These are phyloP conservation scores for Nannochloris sp. DNA, from an alignment of 139 green algal species.

Conservation along the genomic window DNA sequence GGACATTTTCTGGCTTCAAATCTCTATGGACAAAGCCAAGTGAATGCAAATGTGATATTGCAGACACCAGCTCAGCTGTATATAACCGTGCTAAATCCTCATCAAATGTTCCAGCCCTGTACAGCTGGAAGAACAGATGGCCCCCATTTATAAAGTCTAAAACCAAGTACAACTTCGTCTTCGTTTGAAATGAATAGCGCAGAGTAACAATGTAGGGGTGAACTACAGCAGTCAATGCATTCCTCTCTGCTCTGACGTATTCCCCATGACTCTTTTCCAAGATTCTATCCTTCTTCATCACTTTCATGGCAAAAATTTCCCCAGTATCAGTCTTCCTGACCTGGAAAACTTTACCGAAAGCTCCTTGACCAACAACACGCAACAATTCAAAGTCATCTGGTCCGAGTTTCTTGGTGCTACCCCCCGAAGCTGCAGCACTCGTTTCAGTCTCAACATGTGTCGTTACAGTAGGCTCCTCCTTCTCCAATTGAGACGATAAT, in stretches of 20 bases:
- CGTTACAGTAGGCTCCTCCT: not conserved
- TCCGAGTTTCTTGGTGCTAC: slow-evolving; percentile 26
- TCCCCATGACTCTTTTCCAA: slow-evolving; percentile 81
- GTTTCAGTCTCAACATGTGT: slow-evolving; percentile 10
- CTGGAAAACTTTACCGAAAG: slow-evolving; percentile 92
- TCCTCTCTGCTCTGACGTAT: slow-evolving; percentile 83
- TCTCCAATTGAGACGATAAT: not conserved
- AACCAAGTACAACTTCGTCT: slow-evolving; percentile 93
- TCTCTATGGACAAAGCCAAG: slow-evolving; percentile 73
- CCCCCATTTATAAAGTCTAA: slow-evolving; percentile 98
- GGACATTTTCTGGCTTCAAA: slow-evolving; percentile 85
- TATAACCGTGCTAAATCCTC: slow-evolving; percentile 87
- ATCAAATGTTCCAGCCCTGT: slow-evolving; percentile 76
- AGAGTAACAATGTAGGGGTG: slow-evolving; percentile 97
- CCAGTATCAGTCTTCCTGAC: slow-evolving; percentile 55
- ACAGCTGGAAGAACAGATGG: slow-evolving; percentile 97
- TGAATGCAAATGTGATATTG: slow-evolving; percentile 83
- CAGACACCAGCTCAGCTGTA: slow-evolving; percentile 87
- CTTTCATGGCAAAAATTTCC: slow-evolving; percentile 92
- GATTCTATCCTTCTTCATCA: slow-evolving; percentile 82
- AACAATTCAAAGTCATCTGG: slow-evolving; percentile 91
- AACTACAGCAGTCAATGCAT: slow-evolving; percentile 82
- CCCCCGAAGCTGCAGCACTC: slow-evolving; percentile 1
- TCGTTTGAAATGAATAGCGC: slow-evolving; percentile 87
- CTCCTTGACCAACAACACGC: slow-evolving; percentile 85